A percentile compares a stretch with the other conserved stretches of the same genome.
These are phyloP conservation scores for Blastobotrys malaysiensis DNA, from an alignment of 1,139 yeast species.

Conservation along the genomic window DNA sequence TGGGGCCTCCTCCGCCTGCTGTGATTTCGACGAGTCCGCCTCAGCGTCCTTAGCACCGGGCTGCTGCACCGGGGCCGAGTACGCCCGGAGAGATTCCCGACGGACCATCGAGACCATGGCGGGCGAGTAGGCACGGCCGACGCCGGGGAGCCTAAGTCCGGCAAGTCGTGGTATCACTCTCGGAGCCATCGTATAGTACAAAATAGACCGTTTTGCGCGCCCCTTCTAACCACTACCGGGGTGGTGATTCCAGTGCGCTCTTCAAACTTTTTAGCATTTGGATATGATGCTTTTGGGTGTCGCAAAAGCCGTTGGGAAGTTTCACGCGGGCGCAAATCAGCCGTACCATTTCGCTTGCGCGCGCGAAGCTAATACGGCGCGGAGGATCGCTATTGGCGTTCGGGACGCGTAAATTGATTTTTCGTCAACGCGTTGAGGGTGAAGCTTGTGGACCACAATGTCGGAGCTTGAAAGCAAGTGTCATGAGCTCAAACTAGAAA, in stretches of 20 bases:
- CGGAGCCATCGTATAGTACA: background rate
- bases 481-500: conserved; percentile 33
- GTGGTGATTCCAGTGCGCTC: background rate
- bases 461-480: background rate
- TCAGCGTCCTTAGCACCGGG: background rate
- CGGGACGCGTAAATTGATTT: background rate
- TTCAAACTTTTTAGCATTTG: background rate
- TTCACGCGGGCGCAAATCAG: background rate
- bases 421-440: background rate
- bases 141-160: background rate
- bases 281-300: background rate
- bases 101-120: background rate
- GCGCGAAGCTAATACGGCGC: background rate
- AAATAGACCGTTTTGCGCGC: background rate
- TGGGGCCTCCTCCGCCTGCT: background rate
- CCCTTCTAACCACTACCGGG: background rate
- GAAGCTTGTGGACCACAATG: background rate
- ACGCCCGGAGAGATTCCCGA: background rate
- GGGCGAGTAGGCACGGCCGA: background rate
- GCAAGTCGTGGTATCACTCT: background rate
- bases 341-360: background rate
- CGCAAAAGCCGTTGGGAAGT: background rate
- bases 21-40: too few species aligned
- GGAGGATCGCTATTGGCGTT: background rate
- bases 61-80: background rate